Conservation (phyloP, 2,329 filamentous ascomycete species). For the Achaetomium macrosporum region DNA sequence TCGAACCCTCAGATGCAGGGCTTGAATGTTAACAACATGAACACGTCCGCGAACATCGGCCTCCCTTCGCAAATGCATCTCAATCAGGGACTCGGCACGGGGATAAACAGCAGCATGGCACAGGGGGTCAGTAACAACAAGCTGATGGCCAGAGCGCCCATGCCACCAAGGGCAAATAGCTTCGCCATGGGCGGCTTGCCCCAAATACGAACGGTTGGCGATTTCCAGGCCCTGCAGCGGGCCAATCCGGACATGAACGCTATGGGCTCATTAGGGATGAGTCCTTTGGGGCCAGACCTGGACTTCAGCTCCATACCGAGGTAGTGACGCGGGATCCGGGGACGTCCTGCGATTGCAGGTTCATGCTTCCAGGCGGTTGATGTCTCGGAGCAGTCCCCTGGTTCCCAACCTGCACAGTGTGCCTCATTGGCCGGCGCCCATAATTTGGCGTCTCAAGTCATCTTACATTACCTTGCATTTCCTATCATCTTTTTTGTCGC, state of each 20-base stretch:
- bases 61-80: constrained; percentile 31
- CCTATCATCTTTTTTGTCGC: constrained; percentile 15
- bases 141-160: constrained; percentile 31
- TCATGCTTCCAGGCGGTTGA: no score
- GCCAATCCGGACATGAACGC: constrained; percentile 37
- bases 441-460: no score
- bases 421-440: no score
- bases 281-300: constrained; percentile 33
- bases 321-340: constrained; percentile 24
- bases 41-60: constrained; percentile 30
- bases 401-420: no score
- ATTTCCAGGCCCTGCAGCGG: constrained; percentile 46
- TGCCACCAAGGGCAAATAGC: constrained; percentile 35
- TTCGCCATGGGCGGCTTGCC: constrained; percentile 35
- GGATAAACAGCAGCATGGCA: constrained; percentile 16
- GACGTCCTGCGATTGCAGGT: background rate
- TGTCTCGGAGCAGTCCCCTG: no score
- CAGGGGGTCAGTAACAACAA: constrained; percentile 18
- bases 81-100: constrained; percentile 24
- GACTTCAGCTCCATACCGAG: constrained; percentile 35
- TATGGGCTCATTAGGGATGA: constrained; percentile 9
- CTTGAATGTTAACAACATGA: constrained; percentile 30
- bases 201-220: constrained; percentile 40
- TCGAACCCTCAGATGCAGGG: constrained; percentile 32
- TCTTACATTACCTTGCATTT: background rate